These are phyloP conservation scores for Bryoglossum gracile DNA, from an alignment of 495 filamentous ascomycete genomes.

Conservation along the genomic window DNA sequence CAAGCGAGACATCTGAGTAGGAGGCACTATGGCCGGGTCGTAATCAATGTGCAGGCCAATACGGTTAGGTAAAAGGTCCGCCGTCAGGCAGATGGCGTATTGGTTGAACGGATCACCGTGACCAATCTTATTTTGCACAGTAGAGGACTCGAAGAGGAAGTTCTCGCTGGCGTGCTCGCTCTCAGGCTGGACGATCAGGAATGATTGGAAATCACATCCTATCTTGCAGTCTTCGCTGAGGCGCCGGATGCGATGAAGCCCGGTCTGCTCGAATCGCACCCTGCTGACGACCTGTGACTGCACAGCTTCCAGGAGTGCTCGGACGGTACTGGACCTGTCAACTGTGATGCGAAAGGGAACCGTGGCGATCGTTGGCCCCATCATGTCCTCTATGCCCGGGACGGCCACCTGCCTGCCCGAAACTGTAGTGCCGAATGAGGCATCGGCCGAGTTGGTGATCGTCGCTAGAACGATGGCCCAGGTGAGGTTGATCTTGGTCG, in stretches of 20 bases:
- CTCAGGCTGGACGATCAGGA: too few relatives aligned
- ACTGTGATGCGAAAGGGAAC: not conserved
- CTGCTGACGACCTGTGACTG: not conserved
- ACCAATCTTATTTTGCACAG: too few relatives aligned
- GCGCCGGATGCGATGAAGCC: not conserved
- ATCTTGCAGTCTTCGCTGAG: not conserved
- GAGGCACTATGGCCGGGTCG: too few relatives aligned
- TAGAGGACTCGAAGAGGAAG: too few relatives aligned
- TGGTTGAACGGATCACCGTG: too few relatives aligned
- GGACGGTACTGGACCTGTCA: not conserved
- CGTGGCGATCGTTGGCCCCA: slow-evolving; percentile 1
- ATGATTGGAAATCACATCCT: not conserved
- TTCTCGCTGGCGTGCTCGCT: too few relatives aligned
- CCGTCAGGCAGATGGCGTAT: too few relatives aligned
- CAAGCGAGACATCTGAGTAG: too few relatives aligned
- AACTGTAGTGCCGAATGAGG: not conserved
- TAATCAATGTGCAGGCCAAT: too few relatives aligned
- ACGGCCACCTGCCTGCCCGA: not conserved
- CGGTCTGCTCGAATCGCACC: not conserved
- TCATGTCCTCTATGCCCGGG: slow-evolving; percentile 1
- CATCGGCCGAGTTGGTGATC: not conserved
- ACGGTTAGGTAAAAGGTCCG: too few relatives aligned
- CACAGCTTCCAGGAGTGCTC: not conserved
- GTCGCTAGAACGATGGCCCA: not conserved
- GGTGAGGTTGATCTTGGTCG: not conserved